These are phyloP conservation scores for Agaricus blazei DNA, from an alignment of 768 basidiomycete genomes.

Conservation along the genomic window DNA sequence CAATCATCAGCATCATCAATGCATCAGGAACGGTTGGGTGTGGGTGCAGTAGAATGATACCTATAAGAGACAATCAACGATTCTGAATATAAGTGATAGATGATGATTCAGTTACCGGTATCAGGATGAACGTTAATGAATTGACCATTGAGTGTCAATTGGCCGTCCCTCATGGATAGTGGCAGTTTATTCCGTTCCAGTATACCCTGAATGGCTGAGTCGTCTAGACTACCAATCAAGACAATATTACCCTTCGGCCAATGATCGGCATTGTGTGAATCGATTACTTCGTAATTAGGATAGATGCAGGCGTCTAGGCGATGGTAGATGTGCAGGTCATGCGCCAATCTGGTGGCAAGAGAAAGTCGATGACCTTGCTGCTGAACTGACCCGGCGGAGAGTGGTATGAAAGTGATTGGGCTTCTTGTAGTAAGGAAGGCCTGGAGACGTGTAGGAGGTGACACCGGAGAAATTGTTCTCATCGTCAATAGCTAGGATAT, in stretches of 20 bases:
- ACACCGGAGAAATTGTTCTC: conserved; percentile 4
- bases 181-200: conserved; percentile 28
- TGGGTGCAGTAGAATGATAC: conserved; percentile 52
- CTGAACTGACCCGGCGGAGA: conserved; percentile 10
- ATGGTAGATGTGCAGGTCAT: conserved; percentile 65
- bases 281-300: conserved; percentile 31
- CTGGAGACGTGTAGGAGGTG: conserved; percentile 56
- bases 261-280: conserved; percentile 13
- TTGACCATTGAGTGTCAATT: conserved; percentile 21
- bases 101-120: conserved; percentile 20
- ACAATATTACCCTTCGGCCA: conserved; percentile 49
- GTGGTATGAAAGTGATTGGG: conserved; percentile 54
- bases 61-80: conserved; percentile 12
- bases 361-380: conserved; percentile 30
- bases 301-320: conserved; percentile 64
- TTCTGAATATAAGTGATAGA: background rate
- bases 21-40: conserved; percentile 37
- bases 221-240: conserved; percentile 42
- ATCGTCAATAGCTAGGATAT: conserved; percentile 5
- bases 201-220: conserved; percentile 25
- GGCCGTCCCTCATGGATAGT: conserved; percentile 22
- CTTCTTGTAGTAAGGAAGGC: conserved; percentile 51
- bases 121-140: conserved; percentile 21
- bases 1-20: conserved; percentile 45
- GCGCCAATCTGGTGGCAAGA: conserved; percentile 60